Evolutionary conservation across 202 grass and related monocot species (phyloP).

Genomic region (Schoenoplectus triqueter): DNA sequence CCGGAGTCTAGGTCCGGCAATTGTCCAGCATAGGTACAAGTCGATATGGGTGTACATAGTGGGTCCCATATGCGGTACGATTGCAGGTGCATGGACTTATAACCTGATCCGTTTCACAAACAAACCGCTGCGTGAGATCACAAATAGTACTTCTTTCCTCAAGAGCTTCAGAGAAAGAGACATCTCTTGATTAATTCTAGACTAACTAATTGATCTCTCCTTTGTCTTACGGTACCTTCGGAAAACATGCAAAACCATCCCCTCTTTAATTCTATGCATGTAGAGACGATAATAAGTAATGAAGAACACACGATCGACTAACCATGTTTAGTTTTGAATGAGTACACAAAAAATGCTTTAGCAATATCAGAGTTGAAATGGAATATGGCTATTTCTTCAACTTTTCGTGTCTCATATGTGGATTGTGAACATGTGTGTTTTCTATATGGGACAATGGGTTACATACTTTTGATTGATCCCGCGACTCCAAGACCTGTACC

Average conservation of each 20-base stretch:
- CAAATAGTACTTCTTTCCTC: constrained; percentile 82
- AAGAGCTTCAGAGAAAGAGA: constrained; percentile 65
- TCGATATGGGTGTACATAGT: constrained; percentile 89
- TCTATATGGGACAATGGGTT: neutral
- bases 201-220: neutral
- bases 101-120: constrained; percentile 99
- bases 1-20: constrained; percentile 64
- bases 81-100: constrained; percentile 86
- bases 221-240: neutral
- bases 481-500: constrained; percentile 25
- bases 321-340: neutral
- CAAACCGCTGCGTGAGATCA: constrained; percentile 90
- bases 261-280: neutral
- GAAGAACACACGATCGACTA: neutral
- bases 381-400: neutral
- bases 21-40: constrained; percentile 55
- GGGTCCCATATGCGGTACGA: constrained; percentile 59
- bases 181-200: constrained; percentile 35
- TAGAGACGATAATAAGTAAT: neutral
- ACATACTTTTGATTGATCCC: constrained; percentile 28
- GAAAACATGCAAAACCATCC: neutral
- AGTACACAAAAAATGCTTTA: neutral
- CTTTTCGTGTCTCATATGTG: neutral
- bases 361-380: neutral
- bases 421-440: neutral